Conservation (phyloP, 345 rosid genomes). For the Hibiscus trionum region DNA sequence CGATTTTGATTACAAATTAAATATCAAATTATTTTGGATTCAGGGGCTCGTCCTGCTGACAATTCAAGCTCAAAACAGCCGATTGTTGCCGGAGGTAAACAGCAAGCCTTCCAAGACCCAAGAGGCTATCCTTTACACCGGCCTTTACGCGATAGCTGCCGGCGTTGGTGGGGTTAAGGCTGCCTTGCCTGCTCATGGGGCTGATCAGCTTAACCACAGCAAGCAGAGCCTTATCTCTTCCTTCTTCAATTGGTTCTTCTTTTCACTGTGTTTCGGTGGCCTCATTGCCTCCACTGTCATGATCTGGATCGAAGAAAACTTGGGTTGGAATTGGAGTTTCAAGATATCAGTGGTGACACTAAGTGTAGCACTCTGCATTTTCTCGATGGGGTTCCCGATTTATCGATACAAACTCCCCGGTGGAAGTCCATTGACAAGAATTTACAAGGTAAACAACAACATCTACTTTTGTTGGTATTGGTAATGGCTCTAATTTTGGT, state of each 20-base stretch:
- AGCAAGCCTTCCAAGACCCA: slow-evolving; percentile 16
- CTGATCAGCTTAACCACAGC: slow-evolving; percentile 44
- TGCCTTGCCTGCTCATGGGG: slow-evolving; percentile 54
- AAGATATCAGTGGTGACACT: slow-evolving; percentile 21
- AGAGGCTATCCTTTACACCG: slow-evolving; percentile 33
- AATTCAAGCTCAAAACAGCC: slow-evolving; percentile 36
- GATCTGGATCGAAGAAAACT: slow-evolving; percentile 59
- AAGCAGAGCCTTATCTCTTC: slow-evolving; percentile 30
- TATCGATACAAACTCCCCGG: slow-evolving; percentile 38
- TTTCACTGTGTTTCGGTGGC: slow-evolving; percentile 44
- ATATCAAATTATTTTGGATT: background rate
- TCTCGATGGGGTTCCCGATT: slow-evolving; percentile 33
- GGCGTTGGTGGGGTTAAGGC: slow-evolving; percentile 65
- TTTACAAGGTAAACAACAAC: slow-evolving; percentile 20
- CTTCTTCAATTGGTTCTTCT: slow-evolving; percentile 58
- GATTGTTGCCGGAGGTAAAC: slow-evolving; percentile 29
- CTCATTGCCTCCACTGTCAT: slow-evolving; percentile 37
- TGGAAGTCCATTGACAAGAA: slow-evolving; percentile 43
- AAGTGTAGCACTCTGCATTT: slow-evolving; percentile 30
- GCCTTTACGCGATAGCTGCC: slow-evolving; percentile 41
- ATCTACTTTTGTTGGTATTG: background rate
- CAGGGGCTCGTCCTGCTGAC: slow-evolving; percentile 49
- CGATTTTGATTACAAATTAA: background rate
- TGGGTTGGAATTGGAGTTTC: slow-evolving; percentile 49
- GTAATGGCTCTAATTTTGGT: background rate